These are phyloP conservation scores for Aureobasidium melanogenum DNA, from an alignment of 2,329 filamentous ascomycete genomes.

Conservation along the genomic window DNA sequence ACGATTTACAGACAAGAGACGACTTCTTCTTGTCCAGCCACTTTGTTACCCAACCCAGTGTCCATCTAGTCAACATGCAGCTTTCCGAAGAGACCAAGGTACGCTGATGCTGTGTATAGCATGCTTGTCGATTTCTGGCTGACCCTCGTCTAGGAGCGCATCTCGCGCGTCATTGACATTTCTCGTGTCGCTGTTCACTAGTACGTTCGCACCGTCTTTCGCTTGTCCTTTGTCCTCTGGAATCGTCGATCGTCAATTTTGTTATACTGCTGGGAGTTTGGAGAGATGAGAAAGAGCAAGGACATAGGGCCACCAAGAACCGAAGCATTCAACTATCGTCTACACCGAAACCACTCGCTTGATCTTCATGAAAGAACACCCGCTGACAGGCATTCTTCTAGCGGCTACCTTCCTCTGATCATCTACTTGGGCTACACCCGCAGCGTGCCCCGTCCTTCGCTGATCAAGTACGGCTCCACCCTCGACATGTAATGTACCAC, in stretches of 20 bases:
- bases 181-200: constrained; percentile 93
- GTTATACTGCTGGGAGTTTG: neutral
- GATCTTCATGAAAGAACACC: neutral
- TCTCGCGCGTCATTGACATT: constrained; percentile 91
- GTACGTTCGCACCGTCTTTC: constrained; percentile 44
- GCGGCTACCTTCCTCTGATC: constrained; percentile 93
- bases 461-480: constrained; percentile 51
- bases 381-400: constrained; percentile 28
- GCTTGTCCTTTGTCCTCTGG: neutral
- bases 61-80: constrained; percentile 37
- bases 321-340: neutral
- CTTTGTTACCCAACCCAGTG: neutral
- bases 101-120: constrained; percentile 17
- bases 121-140: constrained; percentile 15
- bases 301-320: too few species aligned
- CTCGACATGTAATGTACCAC: neutral
- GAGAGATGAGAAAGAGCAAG: neutral
- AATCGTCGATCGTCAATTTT: neutral
- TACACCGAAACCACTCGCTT: neutral
- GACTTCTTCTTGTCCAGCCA: neutral
- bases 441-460: constrained; percentile 79
- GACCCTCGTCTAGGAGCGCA: constrained; percentile 66
- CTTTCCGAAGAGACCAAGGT: constrained; percentile 98
- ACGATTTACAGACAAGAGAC: neutral
- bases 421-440: constrained; percentile 95